Evolutionary conservation across 352 stramenopile species (phyloP).

Genomic region (Globisporangium camurandrum): DNA sequence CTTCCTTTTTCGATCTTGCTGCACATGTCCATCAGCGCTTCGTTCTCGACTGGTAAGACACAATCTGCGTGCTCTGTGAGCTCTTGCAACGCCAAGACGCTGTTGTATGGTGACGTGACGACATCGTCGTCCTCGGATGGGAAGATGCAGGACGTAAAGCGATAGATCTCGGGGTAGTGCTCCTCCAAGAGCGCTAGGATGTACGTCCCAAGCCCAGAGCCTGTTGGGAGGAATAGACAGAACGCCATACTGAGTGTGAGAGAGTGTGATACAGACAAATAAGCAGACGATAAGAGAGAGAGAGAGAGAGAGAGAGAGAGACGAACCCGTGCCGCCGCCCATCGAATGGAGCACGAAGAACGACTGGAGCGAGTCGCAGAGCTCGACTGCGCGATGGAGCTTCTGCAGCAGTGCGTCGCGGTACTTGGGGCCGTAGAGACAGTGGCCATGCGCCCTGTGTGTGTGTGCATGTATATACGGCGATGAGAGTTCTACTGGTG

Average conservation of each 20-base stretch:
- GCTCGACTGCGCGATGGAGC: conserved; percentile 60
- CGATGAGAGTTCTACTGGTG: too few species aligned
- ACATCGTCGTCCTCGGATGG: conserved; percentile 88
- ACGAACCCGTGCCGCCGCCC: conserved; percentile 77
- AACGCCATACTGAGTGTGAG: too few species aligned
- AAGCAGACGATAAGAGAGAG: not conserved
- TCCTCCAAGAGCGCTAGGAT: conserved; percentile 82
- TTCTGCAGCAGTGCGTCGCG: conserved; percentile 69
- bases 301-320: not conserved
- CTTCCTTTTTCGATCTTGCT: conserved; percentile 26
- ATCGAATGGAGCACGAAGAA: conserved; percentile 92
- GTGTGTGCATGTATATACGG: too few species aligned
- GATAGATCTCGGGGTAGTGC: conserved; percentile 80
- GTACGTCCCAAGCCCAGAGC: conserved; percentile 87
- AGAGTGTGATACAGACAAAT: not conserved
- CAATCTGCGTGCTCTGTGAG: conserved; percentile 87
- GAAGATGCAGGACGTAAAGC: conserved; percentile 76
- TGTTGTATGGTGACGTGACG: conserved; percentile 92
- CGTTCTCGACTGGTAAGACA: conserved; percentile 89
- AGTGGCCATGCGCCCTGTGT: conserved; percentile 80
- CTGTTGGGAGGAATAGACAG: too few species aligned
- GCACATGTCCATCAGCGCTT: conserved; percentile 72
- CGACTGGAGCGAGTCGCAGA: conserved; percentile 88
- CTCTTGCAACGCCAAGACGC: conserved; percentile 63
- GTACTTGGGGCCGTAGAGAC: conserved; percentile 86